A percentile compares a stretch with the other conserved stretches of the same genome.
Conservation (phyloP, 2,329 filamentous ascomycete species). For the Diaporthe eres region DNA sequence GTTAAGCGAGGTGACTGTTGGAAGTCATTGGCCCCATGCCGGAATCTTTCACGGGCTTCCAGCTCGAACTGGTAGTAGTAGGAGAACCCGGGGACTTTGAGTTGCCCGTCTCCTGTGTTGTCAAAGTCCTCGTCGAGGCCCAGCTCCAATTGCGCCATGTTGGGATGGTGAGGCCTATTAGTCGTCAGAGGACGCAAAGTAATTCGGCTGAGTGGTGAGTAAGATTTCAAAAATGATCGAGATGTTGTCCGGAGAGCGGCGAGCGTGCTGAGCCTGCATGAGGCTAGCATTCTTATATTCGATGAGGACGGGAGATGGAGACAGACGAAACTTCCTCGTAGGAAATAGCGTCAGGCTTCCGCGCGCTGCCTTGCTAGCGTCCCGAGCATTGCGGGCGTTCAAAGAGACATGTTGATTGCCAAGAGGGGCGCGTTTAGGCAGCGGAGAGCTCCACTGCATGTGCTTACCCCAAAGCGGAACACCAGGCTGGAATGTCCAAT, state of each 20-base stretch:
- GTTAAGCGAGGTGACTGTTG: conserved; percentile 2
- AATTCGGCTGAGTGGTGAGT: not conserved
- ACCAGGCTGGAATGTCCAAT: not conserved
- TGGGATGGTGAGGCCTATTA: not conserved
- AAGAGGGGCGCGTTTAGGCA: conserved; percentile 6
- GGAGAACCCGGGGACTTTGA: not conserved
- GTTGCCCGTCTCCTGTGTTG: conserved; percentile 14
- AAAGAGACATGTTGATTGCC: not conserved
- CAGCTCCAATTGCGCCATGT: not conserved
- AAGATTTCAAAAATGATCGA: not conserved
- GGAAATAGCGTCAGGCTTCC: conserved; percentile 6
- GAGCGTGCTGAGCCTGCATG: not conserved
- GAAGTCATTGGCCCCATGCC: not conserved
- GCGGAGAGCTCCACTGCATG: not conserved
- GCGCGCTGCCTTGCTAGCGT: not conserved
- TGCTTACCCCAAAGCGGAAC: not conserved
- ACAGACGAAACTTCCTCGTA: not conserved
- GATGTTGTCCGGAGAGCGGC: not conserved
- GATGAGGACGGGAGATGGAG: not conserved
- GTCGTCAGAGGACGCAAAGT: not conserved
- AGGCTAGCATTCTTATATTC: not conserved
- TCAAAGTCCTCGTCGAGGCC: conserved; percentile 13
- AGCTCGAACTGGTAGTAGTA: not conserved
- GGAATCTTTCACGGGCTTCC: not conserved
- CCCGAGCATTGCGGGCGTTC: too few species aligned